These are phyloP conservation scores for Solanum megistacrolobum DNA, from an alignment of 257 asterid species.

Conservation along the genomic window DNA sequence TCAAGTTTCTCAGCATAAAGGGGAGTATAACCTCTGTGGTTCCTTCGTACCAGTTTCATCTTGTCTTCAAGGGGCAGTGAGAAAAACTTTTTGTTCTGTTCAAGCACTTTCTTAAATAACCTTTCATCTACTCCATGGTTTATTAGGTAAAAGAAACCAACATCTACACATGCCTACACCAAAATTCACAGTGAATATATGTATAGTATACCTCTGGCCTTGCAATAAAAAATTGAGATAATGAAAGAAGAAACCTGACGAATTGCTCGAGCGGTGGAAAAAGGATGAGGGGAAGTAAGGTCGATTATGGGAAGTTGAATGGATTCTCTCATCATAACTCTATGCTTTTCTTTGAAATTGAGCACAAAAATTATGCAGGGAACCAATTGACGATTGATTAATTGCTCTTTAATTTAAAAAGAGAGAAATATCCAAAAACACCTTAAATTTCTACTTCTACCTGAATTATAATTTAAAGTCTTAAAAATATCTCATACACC, in stretches of 20 bases:
- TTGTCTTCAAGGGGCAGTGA: conserved; percentile 33
- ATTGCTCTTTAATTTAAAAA: too few species aligned
- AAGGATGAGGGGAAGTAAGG: conserved; percentile 26
- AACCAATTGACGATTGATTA: background rate
- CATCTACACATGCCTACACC: conserved; percentile 37
- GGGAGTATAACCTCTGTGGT: conserved; percentile 44
- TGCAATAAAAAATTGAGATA: background rate
- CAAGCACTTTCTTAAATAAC: conserved; percentile 24
- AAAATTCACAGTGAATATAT: background rate
- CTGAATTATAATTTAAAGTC: too few species aligned
- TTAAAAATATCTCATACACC: too few species aligned
- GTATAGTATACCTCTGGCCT: too few species aligned
- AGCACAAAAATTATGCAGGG: background rate
- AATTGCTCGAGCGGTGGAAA: conserved; percentile 31
- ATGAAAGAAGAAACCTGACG: conserved; percentile 27
- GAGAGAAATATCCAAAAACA: too few species aligned
- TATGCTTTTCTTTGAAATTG: background rate
- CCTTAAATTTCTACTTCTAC: too few species aligned
- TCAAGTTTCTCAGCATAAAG: conserved; percentile 45
- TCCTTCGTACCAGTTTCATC: conserved; percentile 24
- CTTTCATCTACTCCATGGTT: conserved; percentile 48
- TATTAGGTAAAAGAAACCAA: conserved; percentile 53
- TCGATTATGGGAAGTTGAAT: conserved; percentile 45
- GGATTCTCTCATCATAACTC: conserved; percentile 9
- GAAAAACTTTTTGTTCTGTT: conserved; percentile 30